A percentile compares a stretch with the other conserved stretches of the same genome.
Conservation (phyloP, 2,329 filamentous ascomycete species). For the Pyrenochaeta sp. region DNA sequence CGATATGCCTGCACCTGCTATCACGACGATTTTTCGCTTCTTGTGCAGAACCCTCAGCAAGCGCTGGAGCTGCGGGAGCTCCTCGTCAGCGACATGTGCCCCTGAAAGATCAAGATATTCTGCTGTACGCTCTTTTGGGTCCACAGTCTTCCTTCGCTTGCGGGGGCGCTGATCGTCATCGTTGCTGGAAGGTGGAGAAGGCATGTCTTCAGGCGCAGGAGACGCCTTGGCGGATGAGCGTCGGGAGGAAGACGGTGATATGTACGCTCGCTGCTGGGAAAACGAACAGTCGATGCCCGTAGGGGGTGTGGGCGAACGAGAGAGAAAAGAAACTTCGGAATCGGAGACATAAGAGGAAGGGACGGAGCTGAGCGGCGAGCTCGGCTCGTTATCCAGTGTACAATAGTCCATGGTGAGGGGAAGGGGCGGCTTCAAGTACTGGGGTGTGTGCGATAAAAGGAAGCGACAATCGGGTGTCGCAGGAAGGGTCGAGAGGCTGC, state of each 20-base stretch:
- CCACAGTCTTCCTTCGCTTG: conserved; percentile 73
- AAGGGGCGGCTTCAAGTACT: conserved; percentile 6
- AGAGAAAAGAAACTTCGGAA: conserved; percentile 40
- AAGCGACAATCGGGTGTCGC: conserved; percentile 19
- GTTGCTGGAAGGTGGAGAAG: conserved; percentile 56
- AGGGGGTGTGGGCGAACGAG: conserved; percentile 44
- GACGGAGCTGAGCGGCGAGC: conserved; percentile 53
- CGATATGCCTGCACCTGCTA: conserved; percentile 96
- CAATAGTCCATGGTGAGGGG: conserved; percentile 40
- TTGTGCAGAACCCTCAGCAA: conserved; percentile 79
- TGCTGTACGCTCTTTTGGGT: conserved; percentile 76
- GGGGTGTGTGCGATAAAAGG: conserved; percentile 12
- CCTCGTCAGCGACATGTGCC: conserved; percentile 60
- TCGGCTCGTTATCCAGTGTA: conserved; percentile 30
- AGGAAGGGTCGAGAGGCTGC: conserved; percentile 12
- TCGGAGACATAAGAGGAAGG: conserved; percentile 50
- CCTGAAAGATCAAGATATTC: conserved; percentile 77
- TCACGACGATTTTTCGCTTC: conserved; percentile 95
- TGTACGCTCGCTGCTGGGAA: conserved; percentile 40
- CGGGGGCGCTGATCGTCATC: conserved; percentile 73
- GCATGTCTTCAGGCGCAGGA: conserved; percentile 57
- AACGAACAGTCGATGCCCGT: conserved; percentile 40
- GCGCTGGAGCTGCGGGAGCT: conserved; percentile 71
- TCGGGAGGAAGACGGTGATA: conserved; percentile 55
- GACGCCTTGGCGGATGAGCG: conserved; percentile 56